These are phyloP conservation scores for Gentiana dahurica DNA, from an alignment of 257 asterid species.

Conservation along the genomic window DNA sequence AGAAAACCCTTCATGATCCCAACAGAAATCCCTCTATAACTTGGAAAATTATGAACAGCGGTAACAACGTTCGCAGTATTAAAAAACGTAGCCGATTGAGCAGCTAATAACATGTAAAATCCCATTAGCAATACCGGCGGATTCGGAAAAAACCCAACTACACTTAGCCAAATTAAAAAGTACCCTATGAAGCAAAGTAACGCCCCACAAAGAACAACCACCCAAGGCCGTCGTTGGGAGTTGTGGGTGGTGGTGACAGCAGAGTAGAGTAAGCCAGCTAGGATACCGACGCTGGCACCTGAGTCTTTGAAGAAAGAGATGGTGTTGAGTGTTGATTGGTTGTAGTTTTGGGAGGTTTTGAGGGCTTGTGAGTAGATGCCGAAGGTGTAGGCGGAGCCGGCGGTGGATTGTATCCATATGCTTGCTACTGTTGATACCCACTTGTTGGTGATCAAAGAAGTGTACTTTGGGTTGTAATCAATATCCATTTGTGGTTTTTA, in stretches of 20 bases:
- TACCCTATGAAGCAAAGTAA: conserved; percentile 69
- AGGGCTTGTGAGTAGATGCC: conserved; percentile 22
- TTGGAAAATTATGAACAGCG: conserved; percentile 66
- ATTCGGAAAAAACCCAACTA: conserved; percentile 47
- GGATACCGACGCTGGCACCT: conserved; percentile 69
- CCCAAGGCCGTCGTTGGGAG: conserved; percentile 37
- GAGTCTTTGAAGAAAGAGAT: conserved; percentile 79
- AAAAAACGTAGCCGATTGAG: conserved; percentile 79
- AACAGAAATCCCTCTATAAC: conserved; percentile 61
- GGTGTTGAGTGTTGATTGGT: conserved; percentile 75
- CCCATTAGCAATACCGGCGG: conserved; percentile 60
- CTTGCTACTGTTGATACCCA: conserved; percentile 31
- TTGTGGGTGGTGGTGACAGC: conserved; percentile 10
- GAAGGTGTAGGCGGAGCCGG: conserved; percentile 33
- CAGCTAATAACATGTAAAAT: conserved; percentile 69
- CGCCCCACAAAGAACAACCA: conserved; percentile 53
- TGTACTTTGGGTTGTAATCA: conserved; percentile 28
- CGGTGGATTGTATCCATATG: conserved; percentile 32
- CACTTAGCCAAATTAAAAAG: conserved; percentile 79
- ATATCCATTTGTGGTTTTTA: conserved; percentile 15
- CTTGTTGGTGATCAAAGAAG: conserved; percentile 17
- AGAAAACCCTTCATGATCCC: conserved; percentile 99
- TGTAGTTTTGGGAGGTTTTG: conserved; percentile 28
- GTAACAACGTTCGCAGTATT: conserved; percentile 87
- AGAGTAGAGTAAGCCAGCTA: conserved; percentile 74